These are phyloP conservation scores for Lactifluus hygrophoroides DNA, from an alignment of 768 basidiomycete genomes.

Conservation along the genomic window DNA sequence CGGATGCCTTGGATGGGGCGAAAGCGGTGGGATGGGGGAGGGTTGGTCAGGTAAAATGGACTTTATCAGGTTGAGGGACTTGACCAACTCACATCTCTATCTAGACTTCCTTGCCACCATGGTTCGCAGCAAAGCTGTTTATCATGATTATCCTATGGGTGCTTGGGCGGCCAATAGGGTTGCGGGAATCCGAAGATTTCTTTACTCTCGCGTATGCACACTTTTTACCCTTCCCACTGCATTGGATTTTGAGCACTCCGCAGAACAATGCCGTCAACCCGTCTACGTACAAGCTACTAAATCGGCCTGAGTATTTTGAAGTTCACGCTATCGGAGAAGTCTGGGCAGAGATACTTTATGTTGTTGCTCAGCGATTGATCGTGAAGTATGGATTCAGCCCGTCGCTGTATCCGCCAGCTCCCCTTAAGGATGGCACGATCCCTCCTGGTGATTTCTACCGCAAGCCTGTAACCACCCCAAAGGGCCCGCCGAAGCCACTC, in stretches of 20 bases:
- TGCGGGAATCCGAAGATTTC: slow-evolving; percentile 78
- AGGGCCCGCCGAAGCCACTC: too few relatives aligned
- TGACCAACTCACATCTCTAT: too few relatives aligned
- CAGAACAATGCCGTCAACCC: slow-evolving; percentile 70
- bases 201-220: slow-evolving; percentile 57
- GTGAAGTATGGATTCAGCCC: slow-evolving; percentile 74
- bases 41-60: slow-evolving; percentile 70
- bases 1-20: slow-evolving; percentile 93
- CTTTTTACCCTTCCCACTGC: not conserved
- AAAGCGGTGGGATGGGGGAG: too few relatives aligned
- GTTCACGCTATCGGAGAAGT: slow-evolving; percentile 91
- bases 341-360: slow-evolving; percentile 89
- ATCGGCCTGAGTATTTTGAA: slow-evolving; percentile 92
- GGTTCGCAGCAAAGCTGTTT: too few relatives aligned
- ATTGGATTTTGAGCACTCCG: not conserved
- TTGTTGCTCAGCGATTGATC: slow-evolving; percentile 63
- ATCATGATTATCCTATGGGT: too few relatives aligned
- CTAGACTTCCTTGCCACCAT: too few relatives aligned
- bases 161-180: slow-evolving; percentile 82
- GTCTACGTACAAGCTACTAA: slow-evolving; percentile 88
- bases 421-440: slow-evolving; percentile 56
- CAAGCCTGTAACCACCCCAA: too few relatives aligned
- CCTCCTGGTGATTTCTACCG: too few relatives aligned
- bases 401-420: slow-evolving; percentile 72
- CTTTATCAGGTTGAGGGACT: too few relatives aligned